These are phyloP conservation scores for Vitis labrusca DNA, from an alignment of 164 flowering plant genomes.

Conservation along the genomic window DNA sequence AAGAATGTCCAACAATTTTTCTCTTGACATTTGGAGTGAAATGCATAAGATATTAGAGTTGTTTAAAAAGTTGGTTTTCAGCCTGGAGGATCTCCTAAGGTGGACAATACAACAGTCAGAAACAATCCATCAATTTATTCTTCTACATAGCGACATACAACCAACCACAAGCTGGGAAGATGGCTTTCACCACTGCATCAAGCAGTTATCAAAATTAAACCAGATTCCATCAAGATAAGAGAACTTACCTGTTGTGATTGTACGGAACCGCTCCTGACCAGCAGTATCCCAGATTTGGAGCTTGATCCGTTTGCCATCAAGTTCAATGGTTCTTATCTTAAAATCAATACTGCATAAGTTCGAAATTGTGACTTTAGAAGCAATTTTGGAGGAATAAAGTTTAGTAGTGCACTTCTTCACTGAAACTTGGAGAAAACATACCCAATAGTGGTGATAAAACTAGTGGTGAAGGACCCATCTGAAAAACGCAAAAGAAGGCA, in stretches of 20 bases:
- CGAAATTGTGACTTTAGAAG: not conserved
- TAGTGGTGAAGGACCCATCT: slow-evolving; percentile 82
- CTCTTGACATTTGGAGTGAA: not conserved
- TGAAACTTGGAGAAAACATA: slow-evolving; percentile 17
- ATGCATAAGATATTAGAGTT: not conserved
- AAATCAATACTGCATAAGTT: slow-evolving; percentile 58
- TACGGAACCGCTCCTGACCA: slow-evolving; percentile 74
- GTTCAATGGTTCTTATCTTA: slow-evolving; percentile 77
- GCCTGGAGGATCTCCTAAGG: no score
- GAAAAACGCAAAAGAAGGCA: slow-evolving; percentile 69
- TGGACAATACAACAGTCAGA: no score
- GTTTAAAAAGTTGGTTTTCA: no score
- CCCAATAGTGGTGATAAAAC: slow-evolving; percentile 84
- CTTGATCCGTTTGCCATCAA: slow-evolving; percentile 66
- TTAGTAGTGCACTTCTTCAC: not conserved
- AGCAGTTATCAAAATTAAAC: not conserved
- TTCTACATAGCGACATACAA: not conserved
- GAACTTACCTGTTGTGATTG: slow-evolving; percentile 61
- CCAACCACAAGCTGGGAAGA: not conserved
- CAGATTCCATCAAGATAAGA: not conserved
- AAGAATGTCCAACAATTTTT: not conserved
- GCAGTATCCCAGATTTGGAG: slow-evolving; percentile 84
- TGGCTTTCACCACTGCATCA: not conserved
- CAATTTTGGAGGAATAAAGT: not conserved
- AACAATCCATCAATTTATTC: no score